These are phyloP conservation scores for Elsinoe batatas DNA, from an alignment of 2,329 filamentous ascomycete species.

Conservation along the genomic window DNA sequence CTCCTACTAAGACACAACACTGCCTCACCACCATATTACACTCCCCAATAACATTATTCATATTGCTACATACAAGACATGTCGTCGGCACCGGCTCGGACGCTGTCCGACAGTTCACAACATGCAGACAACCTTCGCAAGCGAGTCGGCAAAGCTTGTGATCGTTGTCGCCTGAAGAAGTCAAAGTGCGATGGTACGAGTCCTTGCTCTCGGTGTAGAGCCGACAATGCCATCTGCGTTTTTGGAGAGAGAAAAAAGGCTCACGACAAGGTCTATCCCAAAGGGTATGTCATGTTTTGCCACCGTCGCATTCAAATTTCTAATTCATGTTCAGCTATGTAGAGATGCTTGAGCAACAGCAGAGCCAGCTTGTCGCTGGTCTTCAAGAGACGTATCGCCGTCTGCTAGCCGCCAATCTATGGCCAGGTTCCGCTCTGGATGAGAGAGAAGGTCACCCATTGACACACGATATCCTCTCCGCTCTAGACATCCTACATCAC, in stretches of 20 bases:
- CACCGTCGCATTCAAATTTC: conserved; percentile 7
- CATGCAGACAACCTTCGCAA: conserved; percentile 41
- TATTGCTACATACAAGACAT: neutral
- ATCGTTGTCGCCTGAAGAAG: conserved; percentile 56
- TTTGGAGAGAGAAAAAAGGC: conserved; percentile 58
- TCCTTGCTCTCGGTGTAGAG: conserved; percentile 52
- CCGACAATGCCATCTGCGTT: conserved; percentile 55
- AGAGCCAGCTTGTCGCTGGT: conserved; percentile 50
- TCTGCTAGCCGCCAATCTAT: conserved; percentile 42
- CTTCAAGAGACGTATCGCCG: conserved; percentile 52
- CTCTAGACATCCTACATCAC: conserved; percentile 47
- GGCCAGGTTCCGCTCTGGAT: conserved; percentile 46
- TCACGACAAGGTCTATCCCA: conserved; percentile 59
- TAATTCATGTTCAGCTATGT: conserved; percentile 41
- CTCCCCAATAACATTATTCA: neutral
- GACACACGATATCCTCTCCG: conserved; percentile 54
- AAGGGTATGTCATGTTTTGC: conserved; percentile 38
- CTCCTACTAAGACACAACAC: neutral
- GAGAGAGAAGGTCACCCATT: conserved; percentile 48
- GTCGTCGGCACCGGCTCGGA: conserved; percentile 7
- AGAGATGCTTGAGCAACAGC: conserved; percentile 58
- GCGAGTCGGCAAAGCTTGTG: conserved; percentile 57
- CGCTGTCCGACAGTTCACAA: conserved; percentile 9
- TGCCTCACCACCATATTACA: neutral
- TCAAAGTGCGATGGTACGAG: conserved; percentile 57